Base-by-base conservation (phyloP, 1,139 yeast genomes). In the Yamadazyma friedrichii region DNA sequence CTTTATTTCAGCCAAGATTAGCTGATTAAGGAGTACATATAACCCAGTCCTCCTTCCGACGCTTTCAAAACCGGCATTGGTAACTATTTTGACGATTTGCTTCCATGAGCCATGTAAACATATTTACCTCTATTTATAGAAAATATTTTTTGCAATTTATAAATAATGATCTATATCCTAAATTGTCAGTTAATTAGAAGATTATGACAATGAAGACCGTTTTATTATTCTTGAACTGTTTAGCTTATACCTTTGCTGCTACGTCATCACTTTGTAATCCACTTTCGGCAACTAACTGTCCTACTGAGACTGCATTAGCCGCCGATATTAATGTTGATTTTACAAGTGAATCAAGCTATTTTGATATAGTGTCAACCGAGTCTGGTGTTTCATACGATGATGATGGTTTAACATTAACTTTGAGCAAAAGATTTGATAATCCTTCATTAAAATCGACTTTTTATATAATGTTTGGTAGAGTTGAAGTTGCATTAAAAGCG, bases 401-500 rank as follows among this genome's bases (percentile, higher is more conserved):
- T n/a, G 58, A 59, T 22, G 95, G 95, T 11, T 64, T 81, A n/a
- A 55, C 66, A 25, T 59, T 88, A 50, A 71, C 82, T 1, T 63
- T 88, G 41, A 61, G 70, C 1, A 65, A 81, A 52, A 65, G 79
- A 47, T 80, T 68, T 40, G 91, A 85, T 54, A 81, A 84, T 53
- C 95, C 95, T 10, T 74, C 88, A 9, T 59, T 87, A 42, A 74
- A 71, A 51, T 84, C 93, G 8, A 74, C 78, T 46, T 85, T 84
- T 55, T 85, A 85, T 61, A 78, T 87, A 49, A 83, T 88, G 88
- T 88, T 81, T 60, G 96, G 96, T 35, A 76, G 80, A 49, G 76
- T 86, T 24, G 91, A 84, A 54, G 87, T 80, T 5, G 67, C 70
- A 6, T 59, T 84, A 41, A 76, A 81, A 54, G 83, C 89, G 22